phyloP scores from a whole-genome alignment of 805 yeast species.

The Lachancea mirantina region DNA sequence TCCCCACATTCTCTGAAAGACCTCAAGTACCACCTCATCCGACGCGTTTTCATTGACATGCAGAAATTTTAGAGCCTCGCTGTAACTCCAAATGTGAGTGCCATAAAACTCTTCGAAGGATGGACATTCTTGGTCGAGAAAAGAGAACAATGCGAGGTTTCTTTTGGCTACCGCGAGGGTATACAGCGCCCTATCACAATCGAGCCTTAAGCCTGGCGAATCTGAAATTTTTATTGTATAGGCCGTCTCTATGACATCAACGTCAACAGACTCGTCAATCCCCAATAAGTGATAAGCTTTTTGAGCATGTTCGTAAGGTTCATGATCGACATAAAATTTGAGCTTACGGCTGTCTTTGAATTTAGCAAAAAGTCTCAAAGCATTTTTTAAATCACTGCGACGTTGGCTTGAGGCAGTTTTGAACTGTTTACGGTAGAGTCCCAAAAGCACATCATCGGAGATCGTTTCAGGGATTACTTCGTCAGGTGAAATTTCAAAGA shows the following conservation, averaged over 20 bases:
- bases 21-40: conserved; percentile 40
- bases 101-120: conserved; percentile 23
- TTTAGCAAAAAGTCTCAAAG: conserved; percentile 35
- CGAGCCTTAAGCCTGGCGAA: conserved; percentile 34
- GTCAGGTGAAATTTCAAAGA: conserved; percentile 31
- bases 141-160: conserved; percentile 50
- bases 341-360: conserved; percentile 34
- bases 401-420: conserved; percentile 9
- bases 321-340: conserved; percentile 36
- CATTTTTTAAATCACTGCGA: conserved; percentile 32
- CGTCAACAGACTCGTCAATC: conserved; percentile 46
- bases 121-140: conserved; percentile 36
- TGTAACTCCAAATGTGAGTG: conserved; percentile 23
- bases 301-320: conserved; percentile 36
- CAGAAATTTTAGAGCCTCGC: conserved; percentile 42
- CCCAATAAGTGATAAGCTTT: conserved; percentile 50
- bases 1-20: conserved; percentile 29
- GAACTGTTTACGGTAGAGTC: conserved; percentile 30
- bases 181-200: conserved; percentile 46
- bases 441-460: conserved; percentile 27
- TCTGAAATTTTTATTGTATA: conserved; percentile 60
- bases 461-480: conserved; percentile 15
- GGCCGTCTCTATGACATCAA: conserved; percentile 70
- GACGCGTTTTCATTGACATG: conserved; percentile 45
- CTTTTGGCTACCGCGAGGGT: conserved; percentile 54